Base-by-base conservation (phyloP, 2,329 filamentous ascomycete species). In the Fusarium penzigii region DNA sequence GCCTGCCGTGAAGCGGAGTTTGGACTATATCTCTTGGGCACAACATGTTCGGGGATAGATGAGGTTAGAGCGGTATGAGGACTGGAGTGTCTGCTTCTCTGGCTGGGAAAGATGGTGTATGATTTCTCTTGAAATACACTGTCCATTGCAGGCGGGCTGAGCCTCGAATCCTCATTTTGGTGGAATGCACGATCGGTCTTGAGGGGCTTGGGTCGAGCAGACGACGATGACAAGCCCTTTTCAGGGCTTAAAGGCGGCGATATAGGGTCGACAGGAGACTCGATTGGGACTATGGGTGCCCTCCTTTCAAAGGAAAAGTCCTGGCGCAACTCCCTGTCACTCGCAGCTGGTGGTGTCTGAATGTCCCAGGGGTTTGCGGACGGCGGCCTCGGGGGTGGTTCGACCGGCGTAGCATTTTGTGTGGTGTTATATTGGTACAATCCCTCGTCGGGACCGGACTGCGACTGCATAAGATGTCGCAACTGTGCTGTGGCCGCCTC, bases 321-420 rank as follows among this genome's bases (percentile, higher is more conserved):
- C 9, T 59, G 62, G 16, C 56, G 42, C 32, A 56, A 54, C 3
- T 57, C 57, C 3, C 47, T 56, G 32, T 67, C 63, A 6, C 53
- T 53, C n/a, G 46, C 51, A 14, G 46, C 48, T 16, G 62, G 62
- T 16, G 59, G 54, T 29, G 53, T 52, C 17, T 67, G 64, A 36
- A 71, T 59, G 51, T 77, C 71, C 76, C 76, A 79, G 7, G 76
- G 75, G 47, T 77, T 73, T 11, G 67, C 53, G 7, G 72, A 74
- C 10, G 75, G 74, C 3, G 73, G 75, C n/a, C 61, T 56, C 6
- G 68, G 66, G 2, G 67, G 61, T 17, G 58, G 57, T 44, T 64
- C 64, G 11, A 58, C 34, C 6, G 58, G 58, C 11, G 69, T 46
- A 11, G 55, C 39, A 57, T 39, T 48, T 2, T 54, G 48, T 12